Evolutionary conservation across 306 rosid species (phyloP).

Genomic region (Alnus rubra): DNA sequence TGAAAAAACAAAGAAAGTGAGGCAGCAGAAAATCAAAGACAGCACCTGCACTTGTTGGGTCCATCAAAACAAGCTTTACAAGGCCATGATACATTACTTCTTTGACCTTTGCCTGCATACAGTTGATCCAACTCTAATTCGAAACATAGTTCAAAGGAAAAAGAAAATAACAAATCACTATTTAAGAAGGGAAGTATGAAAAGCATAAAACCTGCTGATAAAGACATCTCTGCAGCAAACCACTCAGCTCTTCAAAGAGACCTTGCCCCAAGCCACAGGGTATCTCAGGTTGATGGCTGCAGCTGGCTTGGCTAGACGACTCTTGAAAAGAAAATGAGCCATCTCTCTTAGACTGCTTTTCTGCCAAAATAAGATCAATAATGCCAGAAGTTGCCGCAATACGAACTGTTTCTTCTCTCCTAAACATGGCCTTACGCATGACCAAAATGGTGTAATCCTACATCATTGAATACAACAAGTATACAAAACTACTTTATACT

Average conservation of each 20-base stretch:
- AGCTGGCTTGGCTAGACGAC: conserved; percentile 49
- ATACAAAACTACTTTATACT: background rate
- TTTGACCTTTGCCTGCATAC: conserved; percentile 37
- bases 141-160: background rate
- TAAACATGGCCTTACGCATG: conserved; percentile 49
- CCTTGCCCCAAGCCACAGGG: conserved; percentile 14
- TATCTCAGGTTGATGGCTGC: conserved; percentile 42
- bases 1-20: conserved; percentile 36
- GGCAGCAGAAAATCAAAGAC: conserved; percentile 49
- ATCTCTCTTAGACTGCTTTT: conserved; percentile 40
- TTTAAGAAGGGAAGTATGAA: background rate
- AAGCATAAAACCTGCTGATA: conserved; percentile 37
- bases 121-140: background rate
- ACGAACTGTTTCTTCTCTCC: conserved; percentile 42
- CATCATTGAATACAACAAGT: background rate
- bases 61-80: conserved; percentile 42
- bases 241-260: conserved; percentile 47
- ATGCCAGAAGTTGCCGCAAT: conserved; percentile 39
- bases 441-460: conserved; percentile 46
- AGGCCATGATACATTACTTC: conserved; percentile 44
- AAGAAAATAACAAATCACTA: background rate
- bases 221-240: conserved; percentile 46
- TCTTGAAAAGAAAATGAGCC: conserved; percentile 35
- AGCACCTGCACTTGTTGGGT: conserved; percentile 31
- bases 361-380: conserved; percentile 38